These are phyloP conservation scores for Talaromyces atroroseus DNA, from an alignment of 2,329 filamentous ascomycete genomes.

Conservation along the genomic window DNA sequence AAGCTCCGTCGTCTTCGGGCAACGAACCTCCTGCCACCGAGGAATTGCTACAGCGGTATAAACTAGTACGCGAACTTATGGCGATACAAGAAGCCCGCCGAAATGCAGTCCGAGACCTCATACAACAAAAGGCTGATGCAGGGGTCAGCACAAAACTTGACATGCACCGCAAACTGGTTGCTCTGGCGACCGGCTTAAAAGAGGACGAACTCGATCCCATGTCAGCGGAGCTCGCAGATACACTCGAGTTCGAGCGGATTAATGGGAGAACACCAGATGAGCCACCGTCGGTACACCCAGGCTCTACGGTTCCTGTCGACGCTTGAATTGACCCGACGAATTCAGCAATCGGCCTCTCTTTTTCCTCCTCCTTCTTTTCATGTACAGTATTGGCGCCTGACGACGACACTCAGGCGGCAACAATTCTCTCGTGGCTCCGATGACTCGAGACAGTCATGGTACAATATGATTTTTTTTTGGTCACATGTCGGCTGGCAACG, in stretches of 20 bases:
- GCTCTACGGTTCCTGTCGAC: slow-evolving; percentile 33
- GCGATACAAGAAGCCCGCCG: slow-evolving; percentile 31
- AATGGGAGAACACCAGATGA: slow-evolving; percentile 29
- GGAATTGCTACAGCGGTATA: slow-evolving; percentile 27
- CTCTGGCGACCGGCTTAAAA: slow-evolving; percentile 42
- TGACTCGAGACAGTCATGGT: background rate
- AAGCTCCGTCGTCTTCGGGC: slow-evolving; percentile 12
- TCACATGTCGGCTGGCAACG: background rate
- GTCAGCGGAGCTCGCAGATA: slow-evolving; percentile 42
- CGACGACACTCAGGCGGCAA: background rate
- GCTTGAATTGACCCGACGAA: slow-evolving; percentile 11
- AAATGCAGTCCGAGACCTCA: slow-evolving; percentile 35
- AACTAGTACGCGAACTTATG: slow-evolving; percentile 28
- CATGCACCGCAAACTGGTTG: slow-evolving; percentile 43
- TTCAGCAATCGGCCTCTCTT: background rate
- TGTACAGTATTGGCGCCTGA: background rate
- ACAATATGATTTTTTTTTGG: background rate
- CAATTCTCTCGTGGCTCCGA: background rate
- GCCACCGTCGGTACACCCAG: slow-evolving; percentile 21
- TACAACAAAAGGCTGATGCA: slow-evolving; percentile 41
- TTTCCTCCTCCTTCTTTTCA: background rate
- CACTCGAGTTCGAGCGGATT: slow-evolving; percentile 39
- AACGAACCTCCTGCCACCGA: slow-evolving; percentile 21
- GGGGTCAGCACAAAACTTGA: slow-evolving; percentile 43
- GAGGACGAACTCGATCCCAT: slow-evolving; percentile 45